Evolutionary conservation across 495 filamentous ascomycete genomes (phyloP), one percentile per base, ranked within the genome.

Genomic region (Talaromyces borbonicus): DNA sequence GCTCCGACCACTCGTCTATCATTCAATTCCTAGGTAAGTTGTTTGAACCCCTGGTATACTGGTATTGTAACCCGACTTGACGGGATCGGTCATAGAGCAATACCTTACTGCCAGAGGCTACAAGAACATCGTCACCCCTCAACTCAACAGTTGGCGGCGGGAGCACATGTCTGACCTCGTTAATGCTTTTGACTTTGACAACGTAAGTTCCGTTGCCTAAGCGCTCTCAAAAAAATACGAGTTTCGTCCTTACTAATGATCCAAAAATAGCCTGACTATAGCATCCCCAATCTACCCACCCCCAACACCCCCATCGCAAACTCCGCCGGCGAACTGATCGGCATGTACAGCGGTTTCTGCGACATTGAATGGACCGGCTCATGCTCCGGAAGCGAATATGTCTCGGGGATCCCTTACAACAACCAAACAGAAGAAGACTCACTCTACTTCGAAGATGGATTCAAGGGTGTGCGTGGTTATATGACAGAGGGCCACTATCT

Each of bases 361-460:
- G n/a, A 18, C 20, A 27, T 27, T 15, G 40, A 43, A 43, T 43
- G 40, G 40, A 43, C 11, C 7, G 40, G 40, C 24, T 43, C 40
- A 4, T 43, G 40, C 25, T 25, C 22, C 8, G 40, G 40, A 3
- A 15, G 22, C 20, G 1, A 43, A 23, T 43, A 43, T 11, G 11
- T 43, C 25, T 43, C 40, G 5, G 40, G 40, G 7, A 30, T 43
- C 22, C 40, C 40, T 14, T 43, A 43, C 40, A 25, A 25, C 24
- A 43, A 43, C 40, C 40, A 43, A 30, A 43, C 40, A 22, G 40
- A 43, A 30, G 40, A 43, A 30, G 40, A 43, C 3, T 11, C 40
- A 0, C 40, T 43, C 40, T 43, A 26, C 40, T 43, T 43, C 7
- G 40, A 43, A 24, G 40, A 43, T 7, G 40, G 40, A 1, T 43